phyloP scores from a whole-genome alignment of 2,329 filamentous ascomycete genomes.

The Parascedosporium putredinis region DNA sequence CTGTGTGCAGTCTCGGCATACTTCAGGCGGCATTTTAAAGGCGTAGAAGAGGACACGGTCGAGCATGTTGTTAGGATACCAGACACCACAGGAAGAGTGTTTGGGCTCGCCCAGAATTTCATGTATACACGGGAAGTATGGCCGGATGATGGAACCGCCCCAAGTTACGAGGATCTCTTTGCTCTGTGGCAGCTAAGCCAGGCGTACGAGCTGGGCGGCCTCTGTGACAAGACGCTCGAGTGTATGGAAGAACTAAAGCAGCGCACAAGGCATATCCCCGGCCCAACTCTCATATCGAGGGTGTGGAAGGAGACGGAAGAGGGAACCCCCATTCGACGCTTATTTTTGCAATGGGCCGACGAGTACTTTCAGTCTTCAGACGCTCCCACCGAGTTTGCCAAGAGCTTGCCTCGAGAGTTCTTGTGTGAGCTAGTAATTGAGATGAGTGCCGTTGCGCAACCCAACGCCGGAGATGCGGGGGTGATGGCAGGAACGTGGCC shows the following conservation, averaged over 20 bases:
- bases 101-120: slow-evolving; percentile 44
- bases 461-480: background rate
- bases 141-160: slow-evolving; percentile 28
- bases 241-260: slow-evolving; percentile 47
- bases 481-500: background rate
- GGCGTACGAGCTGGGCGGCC: slow-evolving; percentile 39
- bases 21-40: slow-evolving; percentile 35
- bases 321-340: slow-evolving; percentile 46
- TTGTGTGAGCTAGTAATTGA: slow-evolving; percentile 51
- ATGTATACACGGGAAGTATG: slow-evolving; percentile 41
- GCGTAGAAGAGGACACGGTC: slow-evolving; percentile 25
- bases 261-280: slow-evolving; percentile 43
- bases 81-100: slow-evolving; percentile 36
- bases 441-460: slow-evolving; percentile 42
- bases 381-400: slow-evolving; percentile 45
- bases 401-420: slow-evolving; percentile 50
- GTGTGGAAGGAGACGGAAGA: slow-evolving; percentile 54
- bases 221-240: slow-evolving; percentile 45
- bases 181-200: slow-evolving; percentile 46
- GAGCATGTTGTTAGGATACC: slow-evolving; percentile 42
- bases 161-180: slow-evolving; percentile 44
- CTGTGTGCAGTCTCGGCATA: slow-evolving; percentile 40
- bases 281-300: slow-evolving; percentile 46
- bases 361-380: slow-evolving; percentile 52
- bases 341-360: slow-evolving; percentile 51